phyloP scores from a whole-genome alignment of 1,284 basidiomycete genomes.

The Irpex sp. region DNA sequence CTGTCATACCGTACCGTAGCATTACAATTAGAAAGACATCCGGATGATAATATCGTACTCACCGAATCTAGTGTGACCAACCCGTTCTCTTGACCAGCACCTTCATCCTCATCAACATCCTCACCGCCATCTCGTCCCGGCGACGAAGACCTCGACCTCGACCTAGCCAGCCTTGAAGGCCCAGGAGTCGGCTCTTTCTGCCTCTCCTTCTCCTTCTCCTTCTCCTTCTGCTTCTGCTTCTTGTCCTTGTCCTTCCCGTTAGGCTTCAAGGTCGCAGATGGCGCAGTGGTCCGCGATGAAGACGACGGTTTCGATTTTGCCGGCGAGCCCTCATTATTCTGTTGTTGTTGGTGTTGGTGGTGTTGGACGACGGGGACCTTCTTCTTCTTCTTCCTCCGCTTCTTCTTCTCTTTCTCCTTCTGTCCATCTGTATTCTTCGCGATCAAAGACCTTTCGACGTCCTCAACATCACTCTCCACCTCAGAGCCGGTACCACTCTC shows the following conservation, averaged over 20 bases:
- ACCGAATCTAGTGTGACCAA: neutral
- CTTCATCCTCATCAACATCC: too few species aligned
- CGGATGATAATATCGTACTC: neutral
- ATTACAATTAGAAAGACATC: neutral
- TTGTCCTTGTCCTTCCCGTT: too few species aligned
- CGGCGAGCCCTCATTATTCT: neutral
- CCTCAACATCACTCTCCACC: neutral
- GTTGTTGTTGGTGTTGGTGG: neutral
- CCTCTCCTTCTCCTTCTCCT: too few species aligned
- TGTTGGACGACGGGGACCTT: neutral
- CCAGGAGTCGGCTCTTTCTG: neutral
- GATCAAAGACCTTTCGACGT: neutral
- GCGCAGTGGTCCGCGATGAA: too few species aligned
- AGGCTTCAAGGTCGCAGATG: too few species aligned
- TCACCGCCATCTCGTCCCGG: neutral
- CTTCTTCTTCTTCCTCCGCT: neutral
- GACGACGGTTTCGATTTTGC: neutral
- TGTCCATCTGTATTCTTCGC: too few species aligned
- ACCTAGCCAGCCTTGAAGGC: neutral
- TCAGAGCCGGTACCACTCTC: neutral
- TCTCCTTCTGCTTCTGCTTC: too few species aligned
- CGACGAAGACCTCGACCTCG: neutral
- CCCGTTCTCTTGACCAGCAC: too few species aligned
- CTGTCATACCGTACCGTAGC: neutral
- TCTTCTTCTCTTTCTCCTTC: neutral